Base-by-base conservation (phyloP, 495 filamentous ascomycete species). In the Podospora tetraspora region DNA sequence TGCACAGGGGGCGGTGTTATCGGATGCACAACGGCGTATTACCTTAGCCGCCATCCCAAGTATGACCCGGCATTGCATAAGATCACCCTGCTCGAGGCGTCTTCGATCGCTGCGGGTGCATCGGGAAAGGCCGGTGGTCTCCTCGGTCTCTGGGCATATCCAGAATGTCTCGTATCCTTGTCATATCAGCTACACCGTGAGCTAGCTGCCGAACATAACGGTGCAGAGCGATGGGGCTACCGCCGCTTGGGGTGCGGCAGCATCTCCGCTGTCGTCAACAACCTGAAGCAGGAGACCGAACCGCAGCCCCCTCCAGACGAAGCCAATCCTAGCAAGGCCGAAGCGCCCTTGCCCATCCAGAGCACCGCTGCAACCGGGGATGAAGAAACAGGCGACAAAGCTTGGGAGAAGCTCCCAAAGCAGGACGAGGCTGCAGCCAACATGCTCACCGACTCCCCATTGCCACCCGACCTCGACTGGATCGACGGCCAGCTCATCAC, bases 61-160 rank as follows among this genome's bases (percentile, higher is more conserved):
- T 99, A 90, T 79, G 84, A 95, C 76, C 87, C 91, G 24, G 75
- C 83, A 7, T 84, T 87, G 37, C 91, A 97, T 75, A 89, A 81
- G 63, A 88, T 99, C 70, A 97, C 91, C 13, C 87, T 99, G 34
- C 83, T 99, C 69, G 95, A 99, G 84, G 93, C 95, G 1, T 88
- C 88, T 16, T 85, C 90, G 57, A 92, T 98, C 69, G 95, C 95
- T 19, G 90, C 93, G 12, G 94, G 91, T 25, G 95, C 95, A 57
- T 97, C 93, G 25, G 95, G 95, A 9, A 99, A 99, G 82, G 95
- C 95, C 1, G 95, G 95, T 5, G 95, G 95, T 1, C 84, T 99
- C 13, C 82, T 99, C 21, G 95, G 89, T 1, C 83, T 93, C 57
- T 99, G 95, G 95, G 95, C 95, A 12, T 97, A 97, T 73, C 95